A percentile compares a stretch with the other conserved stretches of the same genome.
Conservation (phyloP, 1,284 basidiomycete genomes). For the Cystobasidiaceae sp. region DNA sequence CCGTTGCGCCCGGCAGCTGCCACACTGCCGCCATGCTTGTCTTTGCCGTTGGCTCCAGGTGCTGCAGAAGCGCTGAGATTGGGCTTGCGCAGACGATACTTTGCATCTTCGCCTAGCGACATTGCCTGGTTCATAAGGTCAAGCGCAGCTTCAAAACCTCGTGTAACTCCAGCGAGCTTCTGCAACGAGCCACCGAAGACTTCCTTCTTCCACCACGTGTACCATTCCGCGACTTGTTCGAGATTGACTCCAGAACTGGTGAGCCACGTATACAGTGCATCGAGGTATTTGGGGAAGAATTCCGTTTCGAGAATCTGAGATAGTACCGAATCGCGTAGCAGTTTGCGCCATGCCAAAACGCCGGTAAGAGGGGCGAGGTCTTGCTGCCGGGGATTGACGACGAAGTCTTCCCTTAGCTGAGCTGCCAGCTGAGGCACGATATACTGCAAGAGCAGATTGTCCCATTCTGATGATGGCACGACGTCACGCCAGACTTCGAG, state of each 20-base stretch:
- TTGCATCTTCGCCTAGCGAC: conserved; percentile 58
- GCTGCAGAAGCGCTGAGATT: conserved; percentile 50
- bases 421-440: conserved; percentile 82
- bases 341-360: conserved; percentile 68
- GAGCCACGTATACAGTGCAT: conserved; percentile 86
- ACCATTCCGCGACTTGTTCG: conserved; percentile 88
- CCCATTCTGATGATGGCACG: conserved; percentile 67
- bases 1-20: too few species aligned
- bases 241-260: conserved; percentile 72
- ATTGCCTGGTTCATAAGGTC: conserved; percentile 90
- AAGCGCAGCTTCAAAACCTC: conserved; percentile 76
- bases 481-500: conserved; percentile 74
- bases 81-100: conserved; percentile 52
- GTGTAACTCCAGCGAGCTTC: conserved; percentile 59
- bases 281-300: conserved; percentile 95
- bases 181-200: conserved; percentile 67
- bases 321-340: conserved; percentile 70
- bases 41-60: conserved; percentile 17
- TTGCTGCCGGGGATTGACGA: conserved; percentile 81
- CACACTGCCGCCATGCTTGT: too few species aligned
- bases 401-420: conserved; percentile 72
- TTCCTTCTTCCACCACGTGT: conserved; percentile 69
- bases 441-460: conserved; percentile 79
- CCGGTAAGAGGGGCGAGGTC: conserved; percentile 71
- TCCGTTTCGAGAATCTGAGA: conserved; percentile 76